Evolutionary conservation across 2,329 filamentous ascomycete species (phyloP), one percentile per base, ranked within the genome.

Genomic region (Pseudofabraea citricarpa): DNA sequence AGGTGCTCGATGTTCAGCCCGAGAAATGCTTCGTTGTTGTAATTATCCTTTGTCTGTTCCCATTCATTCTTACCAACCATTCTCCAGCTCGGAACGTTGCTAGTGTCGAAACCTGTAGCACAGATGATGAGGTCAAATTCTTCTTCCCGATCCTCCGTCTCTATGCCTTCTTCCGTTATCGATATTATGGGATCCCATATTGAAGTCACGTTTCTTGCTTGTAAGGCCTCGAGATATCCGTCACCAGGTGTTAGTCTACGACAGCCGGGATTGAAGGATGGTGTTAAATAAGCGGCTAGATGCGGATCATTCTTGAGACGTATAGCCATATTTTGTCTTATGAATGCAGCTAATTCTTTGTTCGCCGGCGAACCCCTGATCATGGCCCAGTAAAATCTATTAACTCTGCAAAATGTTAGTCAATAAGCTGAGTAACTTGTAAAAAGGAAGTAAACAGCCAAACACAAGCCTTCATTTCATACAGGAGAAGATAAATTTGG

Each of bases 201-300:
- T 0, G 73, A 70, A 47, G 71, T 64, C 2, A 73, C 67, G 40
- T 73, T 74, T 3, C 60, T 56, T 40, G 72, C 58, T 47, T 71
- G 68, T 31, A 64, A 45, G 2, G 61, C 54, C 21, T 65, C 60
- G 37, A 64, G 58, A 44, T 63, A 64, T 22, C 58, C 56, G 4
- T 62, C 57, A 2, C 65, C 65, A 2, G 66, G 66, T 1, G 64
- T 61, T 39, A 64, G 58, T 0, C 62, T 63, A 35, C 56, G 63
- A 55, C 55, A 67, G 16, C 71, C 70, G 5, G 65, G 64, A 4
- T 62, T 58, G 61, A 66, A 73, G 33, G 54, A 53, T 12, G 64
- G 65, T 36, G 67, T 36, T 27, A 53, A 45, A 50, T 42, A 8
- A 12, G 16, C 24, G 15, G 18, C 12, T 8, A 36, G 18, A 6